Conservation (phyloP, 2,329 filamentous ascomycete genomes). For the Fusarium dlaminii region DNA sequence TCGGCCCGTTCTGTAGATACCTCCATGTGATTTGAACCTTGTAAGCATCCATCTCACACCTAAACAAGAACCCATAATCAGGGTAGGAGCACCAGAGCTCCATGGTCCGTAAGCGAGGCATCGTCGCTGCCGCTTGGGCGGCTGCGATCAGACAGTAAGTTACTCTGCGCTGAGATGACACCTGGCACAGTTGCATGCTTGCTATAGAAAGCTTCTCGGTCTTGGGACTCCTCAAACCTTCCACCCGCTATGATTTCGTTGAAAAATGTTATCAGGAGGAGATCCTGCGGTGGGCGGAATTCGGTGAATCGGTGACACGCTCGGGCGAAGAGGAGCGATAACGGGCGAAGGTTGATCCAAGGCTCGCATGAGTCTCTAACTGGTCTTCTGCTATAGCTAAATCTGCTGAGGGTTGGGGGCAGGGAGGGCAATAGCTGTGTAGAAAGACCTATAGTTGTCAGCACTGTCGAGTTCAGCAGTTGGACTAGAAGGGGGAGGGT, state of each 20-base stretch:
- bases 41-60: neutral
- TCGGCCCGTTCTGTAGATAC: neutral
- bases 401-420: neutral
- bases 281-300: neutral
- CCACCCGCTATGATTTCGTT: neutral
- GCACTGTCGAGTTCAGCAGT: neutral
- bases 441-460: slow-evolving; percentile 10
- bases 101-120: slow-evolving; percentile 7
- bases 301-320: slow-evolving; percentile 11
- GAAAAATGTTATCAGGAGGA: neutral
- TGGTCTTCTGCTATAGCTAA: neutral
- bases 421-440: slow-evolving; percentile 1
- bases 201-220: neutral
- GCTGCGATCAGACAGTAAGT: neutral
- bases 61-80: slow-evolving; percentile 5
- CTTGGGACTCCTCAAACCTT: neutral
- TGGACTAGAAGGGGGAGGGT: neutral
- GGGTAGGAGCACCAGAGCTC: slow-evolving; percentile 7
- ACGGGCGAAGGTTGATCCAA: too few species aligned
- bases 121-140: neutral
- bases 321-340: neutral
- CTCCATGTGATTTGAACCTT: slow-evolving; percentile 11
- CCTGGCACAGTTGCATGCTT: neutral
- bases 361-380: neutral
- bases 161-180: accelerated